Base-by-base conservation (phyloP, 225 moss, liverwort and hornwort genomes). In the Pleurozium schreberi region DNA sequence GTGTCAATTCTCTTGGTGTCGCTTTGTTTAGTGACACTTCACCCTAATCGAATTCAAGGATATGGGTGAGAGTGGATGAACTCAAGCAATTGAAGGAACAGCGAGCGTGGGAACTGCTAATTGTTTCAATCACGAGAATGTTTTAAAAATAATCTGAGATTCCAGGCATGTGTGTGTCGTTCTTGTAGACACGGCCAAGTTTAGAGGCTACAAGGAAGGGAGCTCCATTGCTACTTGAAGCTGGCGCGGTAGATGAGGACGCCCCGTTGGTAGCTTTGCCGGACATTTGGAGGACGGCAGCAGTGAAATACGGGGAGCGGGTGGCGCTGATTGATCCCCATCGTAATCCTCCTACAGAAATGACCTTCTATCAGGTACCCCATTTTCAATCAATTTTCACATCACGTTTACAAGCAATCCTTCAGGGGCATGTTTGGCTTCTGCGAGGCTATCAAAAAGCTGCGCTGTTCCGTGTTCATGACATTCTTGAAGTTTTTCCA, bases 241-340 rank as follows among this genome's bases (percentile, higher is more conserved):
- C 85, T 50, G 89, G 92, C 43, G 61, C 82, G 33, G 87, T 81
- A 33, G 92, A 90, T 55, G 92, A 82, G 34, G 89, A 91, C 59
- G 90, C 94, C 67, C 52, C 79, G 27, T 94, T 85, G 92, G 90
- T 91, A 50, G 94, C 91, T 58, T 67, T 94, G 83, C 94, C 94
- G 75, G 94, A 94, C 79, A 90, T 94, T 63, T 94, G 94, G 94
- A 90, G 92, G 83, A 94, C 94, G n/a, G 90, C 94, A 67, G 90
- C 92, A 21, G 36, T 91, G 64, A 93, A 94, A 75, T 47, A 87
- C 80, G 94, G 94, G 43, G 90, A 93, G 43, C 87, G 90, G 18
- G 84, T 91, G 62, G 94, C 94, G 80, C 88, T 94, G 27, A 64
- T 93, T 30, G 94, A 94, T 83, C 91, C 94, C 40, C 94, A 94